A percentile compares a stretch with the other conserved stretches of the same genome.
Conservation (phyloP, 2,329 filamentous ascomycete genomes). For the Hypoxylon sp. region DNA sequence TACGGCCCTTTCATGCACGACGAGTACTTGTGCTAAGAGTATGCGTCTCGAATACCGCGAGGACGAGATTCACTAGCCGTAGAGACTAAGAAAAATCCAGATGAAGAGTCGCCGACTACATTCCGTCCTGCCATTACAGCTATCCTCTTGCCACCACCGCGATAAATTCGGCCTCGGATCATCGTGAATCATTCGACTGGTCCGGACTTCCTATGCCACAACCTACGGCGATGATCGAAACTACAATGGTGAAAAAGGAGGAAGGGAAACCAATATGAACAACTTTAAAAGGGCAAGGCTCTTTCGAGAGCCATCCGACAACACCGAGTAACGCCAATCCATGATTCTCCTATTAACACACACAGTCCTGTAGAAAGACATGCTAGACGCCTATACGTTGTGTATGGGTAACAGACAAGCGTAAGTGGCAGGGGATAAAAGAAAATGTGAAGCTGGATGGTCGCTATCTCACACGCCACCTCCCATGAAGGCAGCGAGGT, state of each 20-base stretch:
- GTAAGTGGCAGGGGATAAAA: conserved; percentile 23
- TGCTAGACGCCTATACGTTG: conserved; percentile 9
- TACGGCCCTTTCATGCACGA: not conserved
- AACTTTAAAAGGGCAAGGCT: conserved; percentile 8
- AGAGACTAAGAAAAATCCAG: conserved; percentile 14
- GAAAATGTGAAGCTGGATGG: not conserved
- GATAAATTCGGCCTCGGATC: not conserved
- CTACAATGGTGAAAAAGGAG: not conserved
- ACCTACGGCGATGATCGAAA: conserved; percentile 9
- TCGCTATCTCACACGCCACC: conserved; percentile 65
- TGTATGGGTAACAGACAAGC: conserved; percentile 17
- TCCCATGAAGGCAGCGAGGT: conserved; percentile 73
- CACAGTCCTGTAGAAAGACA: conserved; percentile 31
- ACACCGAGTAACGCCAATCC: conserved; percentile 41
- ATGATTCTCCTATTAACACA: conserved; percentile 38
- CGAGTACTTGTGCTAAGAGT: conserved; percentile 8
- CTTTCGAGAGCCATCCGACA: conserved; percentile 22
- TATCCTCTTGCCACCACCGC: conserved; percentile 1
- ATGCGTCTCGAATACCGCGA: conserved; percentile 1
- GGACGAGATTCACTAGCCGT: conserved; percentile 10
- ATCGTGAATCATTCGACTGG: conserved; percentile 17
- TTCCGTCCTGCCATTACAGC: conserved; percentile 13
- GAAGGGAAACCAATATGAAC: not conserved
- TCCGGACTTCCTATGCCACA: conserved; percentile 2
- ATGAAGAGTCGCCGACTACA: conserved; percentile 10